phyloP scores from a whole-genome alignment of 352 stramenopile genomes.

The Pseudoperonospora humuli region DNA sequence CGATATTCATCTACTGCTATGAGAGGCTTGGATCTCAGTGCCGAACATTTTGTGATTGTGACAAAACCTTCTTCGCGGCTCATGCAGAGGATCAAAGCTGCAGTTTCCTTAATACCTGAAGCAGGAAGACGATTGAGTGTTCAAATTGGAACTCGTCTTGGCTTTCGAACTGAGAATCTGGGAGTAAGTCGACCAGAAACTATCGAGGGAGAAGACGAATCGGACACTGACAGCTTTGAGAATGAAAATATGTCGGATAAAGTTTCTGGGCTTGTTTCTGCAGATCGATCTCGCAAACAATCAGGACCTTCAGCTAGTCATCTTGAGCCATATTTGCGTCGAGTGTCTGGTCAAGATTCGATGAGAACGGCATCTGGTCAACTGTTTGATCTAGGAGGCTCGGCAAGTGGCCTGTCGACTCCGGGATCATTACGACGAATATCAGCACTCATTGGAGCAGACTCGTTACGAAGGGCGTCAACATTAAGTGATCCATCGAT shows the following conservation, averaged over 20 bases:
- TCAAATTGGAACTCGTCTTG: constrained; percentile 13
- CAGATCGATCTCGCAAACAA: constrained; percentile 7
- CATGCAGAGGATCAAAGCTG: constrained; percentile 10
- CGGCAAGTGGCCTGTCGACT: constrained; percentile 1
- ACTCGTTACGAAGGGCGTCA: constrained; percentile 10
- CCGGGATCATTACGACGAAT: constrained; percentile 4
- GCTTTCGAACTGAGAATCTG: constrained; percentile 14
- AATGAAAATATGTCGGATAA: constrained; percentile 4
- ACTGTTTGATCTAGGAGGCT: constrained; percentile 3
- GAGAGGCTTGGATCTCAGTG: constrained; percentile 10
- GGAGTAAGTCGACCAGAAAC: constrained; percentile 8
- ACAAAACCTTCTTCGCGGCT: constrained; percentile 5
- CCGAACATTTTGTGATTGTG: constrained; percentile 10
- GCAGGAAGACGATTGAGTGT: constrained; percentile 19
- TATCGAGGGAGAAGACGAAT: constrained; percentile 12
- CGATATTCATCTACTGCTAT: constrained; percentile 17
- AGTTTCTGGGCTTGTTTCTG: constrained; percentile 1
- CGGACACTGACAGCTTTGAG: constrained; percentile 21
- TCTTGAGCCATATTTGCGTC: constrained; percentile 1
- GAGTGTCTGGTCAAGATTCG: constrained; percentile 2
- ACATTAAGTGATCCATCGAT: constrained; percentile 1
- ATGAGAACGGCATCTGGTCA: constrained; percentile 3
- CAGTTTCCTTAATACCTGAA: constrained; percentile 11
- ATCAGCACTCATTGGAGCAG: neutral
- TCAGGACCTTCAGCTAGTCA: neutral